Conservation (phyloP, 495 filamentous ascomycete species). For the Podospora bellae-mahoneyi region DNA sequence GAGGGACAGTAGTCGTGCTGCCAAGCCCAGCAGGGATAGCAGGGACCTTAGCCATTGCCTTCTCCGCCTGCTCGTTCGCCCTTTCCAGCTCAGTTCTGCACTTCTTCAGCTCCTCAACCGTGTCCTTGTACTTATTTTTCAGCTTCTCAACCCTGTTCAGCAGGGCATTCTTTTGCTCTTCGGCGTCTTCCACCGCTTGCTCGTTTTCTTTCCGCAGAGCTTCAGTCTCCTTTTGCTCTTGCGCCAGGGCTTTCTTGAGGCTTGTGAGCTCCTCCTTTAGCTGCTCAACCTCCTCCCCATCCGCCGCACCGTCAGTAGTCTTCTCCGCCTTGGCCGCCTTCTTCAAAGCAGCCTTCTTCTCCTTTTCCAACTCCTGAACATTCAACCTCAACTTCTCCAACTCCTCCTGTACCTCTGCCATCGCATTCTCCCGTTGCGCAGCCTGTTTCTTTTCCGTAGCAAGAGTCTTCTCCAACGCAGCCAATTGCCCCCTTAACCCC, state of each 20-base stretch:
- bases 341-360: slow-evolving; percentile 54
- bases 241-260: slow-evolving; percentile 38
- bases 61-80: slow-evolving; percentile 31
- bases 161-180: slow-evolving; percentile 54
- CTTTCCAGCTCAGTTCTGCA: slow-evolving; percentile 45
- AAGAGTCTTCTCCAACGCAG: slow-evolving; percentile 25
- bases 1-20: slow-evolving; percentile 26
- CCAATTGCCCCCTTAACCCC: slow-evolving; percentile 26
- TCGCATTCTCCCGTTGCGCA: slow-evolving; percentile 31
- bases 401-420: slow-evolving; percentile 37
- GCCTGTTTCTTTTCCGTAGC: slow-evolving; percentile 38
- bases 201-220: slow-evolving; percentile 36
- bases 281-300: slow-evolving; percentile 33
- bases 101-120: slow-evolving; percentile 68
- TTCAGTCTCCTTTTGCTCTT: slow-evolving; percentile 43
- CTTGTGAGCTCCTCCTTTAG: slow-evolving; percentile 37
- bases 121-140: slow-evolving; percentile 60
- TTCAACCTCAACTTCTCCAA: slow-evolving; percentile 42
- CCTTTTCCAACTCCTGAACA: slow-evolving; percentile 50
- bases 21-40: slow-evolving; percentile 12
- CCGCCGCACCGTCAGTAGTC: slow-evolving; percentile 34
- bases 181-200: slow-evolving; percentile 46
- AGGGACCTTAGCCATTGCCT: slow-evolving; percentile 13
- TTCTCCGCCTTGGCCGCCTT: slow-evolving; percentile 30
- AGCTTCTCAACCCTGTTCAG: slow-evolving; percentile 67